Evolutionary conservation across 768 basidiomycete genomes (phyloP), one percentile per base, ranked within the genome.

Genomic region (Lactarius sanguifluus): DNA sequence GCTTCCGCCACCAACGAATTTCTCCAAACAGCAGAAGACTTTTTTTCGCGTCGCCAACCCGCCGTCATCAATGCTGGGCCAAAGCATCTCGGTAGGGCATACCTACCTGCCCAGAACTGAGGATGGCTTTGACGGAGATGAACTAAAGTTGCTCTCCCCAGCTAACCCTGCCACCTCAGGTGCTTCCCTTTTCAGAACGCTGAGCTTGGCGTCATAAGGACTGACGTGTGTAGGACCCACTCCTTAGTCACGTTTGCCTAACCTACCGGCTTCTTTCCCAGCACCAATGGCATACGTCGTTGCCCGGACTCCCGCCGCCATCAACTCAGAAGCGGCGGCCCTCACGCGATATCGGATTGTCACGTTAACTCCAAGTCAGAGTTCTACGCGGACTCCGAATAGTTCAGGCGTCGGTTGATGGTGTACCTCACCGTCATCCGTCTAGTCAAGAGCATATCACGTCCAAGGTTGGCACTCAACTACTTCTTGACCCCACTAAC

Each of bases 31-130:
- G 71, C 92, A 94, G 76, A 93, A 93, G 72, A 91, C 92, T 67
- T 88, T 81, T 93, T 36, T 92, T 36, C 36, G 3, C 85, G 90
- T 28, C 91, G 92, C 69, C 92, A 93, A 71, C 85, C 91, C 18
- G 84, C 89, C 2, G 89, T 88, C 23, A 92, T 92, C 57, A 87
- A 91, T 63, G 85, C 89, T 43, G 86, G 94, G 75, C 81, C 94
- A 36, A 81, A 86, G 61, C 79, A 81, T 52, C 78, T 91, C 77
- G 80, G 78, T 59, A n/a, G 45, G 63, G 40, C 60, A 40, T 59
- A 5, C 52, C 2, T 59, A 59, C 12, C 28, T 50, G 34, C 38
- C 60, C 16, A 54, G 56, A n/a, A 50, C 50, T 1, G 64, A 55
- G 6, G 60, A 56, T n/a, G 56, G 50, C 7, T 47, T 32, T 1